Conservation (phyloP, 1,139 yeast species). For the Candida pseudoviswanathii region DNA sequence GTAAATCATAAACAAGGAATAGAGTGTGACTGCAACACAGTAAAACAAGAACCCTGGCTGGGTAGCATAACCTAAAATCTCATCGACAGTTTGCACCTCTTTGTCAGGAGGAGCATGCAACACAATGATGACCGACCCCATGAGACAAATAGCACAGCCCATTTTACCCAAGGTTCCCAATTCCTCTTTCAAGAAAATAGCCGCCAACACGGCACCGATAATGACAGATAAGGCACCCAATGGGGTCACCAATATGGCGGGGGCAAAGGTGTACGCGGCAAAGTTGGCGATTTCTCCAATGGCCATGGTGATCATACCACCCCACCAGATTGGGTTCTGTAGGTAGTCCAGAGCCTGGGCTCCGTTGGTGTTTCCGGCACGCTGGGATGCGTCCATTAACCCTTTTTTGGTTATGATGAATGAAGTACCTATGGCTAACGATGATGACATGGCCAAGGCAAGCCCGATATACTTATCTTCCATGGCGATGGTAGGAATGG, state of each 20-base stretch:
- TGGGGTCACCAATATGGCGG: conserved; percentile 90
- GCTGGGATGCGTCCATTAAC: conserved; percentile 67
- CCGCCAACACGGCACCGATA: conserved; percentile 88
- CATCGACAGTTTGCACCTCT: conserved; percentile 87
- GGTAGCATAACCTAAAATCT: conserved; percentile 76
- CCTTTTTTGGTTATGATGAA: conserved; percentile 91
- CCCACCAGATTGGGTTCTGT: conserved; percentile 92
- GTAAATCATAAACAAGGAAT: conserved; percentile 79
- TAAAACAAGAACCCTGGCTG: conserved; percentile 80
- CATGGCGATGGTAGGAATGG: conserved; percentile 21
- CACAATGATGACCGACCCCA: conserved; percentile 89
- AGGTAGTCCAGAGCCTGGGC: conserved; percentile 77
- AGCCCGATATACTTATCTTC: conserved; percentile 90
- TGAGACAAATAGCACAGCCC: conserved; percentile 90
- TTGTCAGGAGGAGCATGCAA: conserved; percentile 94
- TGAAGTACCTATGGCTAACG: conserved; percentile 87
- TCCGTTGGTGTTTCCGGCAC: conserved; percentile 55
- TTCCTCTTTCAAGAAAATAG: conserved; percentile 81
- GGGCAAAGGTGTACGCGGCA: conserved; percentile 95
- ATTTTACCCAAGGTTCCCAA: conserved; percentile 87
- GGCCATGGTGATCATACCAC: conserved; percentile 90
- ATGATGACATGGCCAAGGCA: conserved; percentile 84
- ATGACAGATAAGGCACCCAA: conserved; percentile 89
- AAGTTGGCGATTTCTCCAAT: conserved; percentile 90
- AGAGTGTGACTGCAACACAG: conserved; percentile 59